Evolutionary conservation across 192 early-diverging fungal genomes (phyloP).

Genomic region (Coemansia sp.): DNA sequence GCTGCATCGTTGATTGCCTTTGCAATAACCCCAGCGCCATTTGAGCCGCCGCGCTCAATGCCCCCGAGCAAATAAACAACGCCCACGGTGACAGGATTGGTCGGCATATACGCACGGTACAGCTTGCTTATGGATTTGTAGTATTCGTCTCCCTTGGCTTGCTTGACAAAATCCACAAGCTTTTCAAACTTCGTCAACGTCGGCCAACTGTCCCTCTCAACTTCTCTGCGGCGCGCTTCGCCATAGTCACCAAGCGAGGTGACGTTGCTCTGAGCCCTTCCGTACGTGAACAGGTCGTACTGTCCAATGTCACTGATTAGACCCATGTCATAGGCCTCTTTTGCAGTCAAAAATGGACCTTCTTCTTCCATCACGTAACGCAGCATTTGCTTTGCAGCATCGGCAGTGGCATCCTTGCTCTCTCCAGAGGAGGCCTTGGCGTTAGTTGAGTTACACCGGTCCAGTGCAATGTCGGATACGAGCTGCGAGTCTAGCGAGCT

Average conservation of each 20-base stretch:
- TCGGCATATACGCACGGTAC: background rate
- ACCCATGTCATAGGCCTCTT: no score
- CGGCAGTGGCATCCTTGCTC: background rate
- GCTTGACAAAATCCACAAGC: background rate
- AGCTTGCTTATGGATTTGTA: background rate
- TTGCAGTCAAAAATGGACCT: no score
- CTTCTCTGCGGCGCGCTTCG: constrained; percentile 2
- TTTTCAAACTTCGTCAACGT: background rate
- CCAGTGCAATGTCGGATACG: constrained; percentile 50
- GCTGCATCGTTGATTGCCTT: constrained; percentile 56
- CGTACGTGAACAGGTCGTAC: background rate
- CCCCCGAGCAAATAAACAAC: constrained; percentile 59
- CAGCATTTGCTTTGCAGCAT: no score
- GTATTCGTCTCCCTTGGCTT: background rate
- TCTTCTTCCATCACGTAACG: no score
- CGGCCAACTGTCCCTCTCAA: background rate
- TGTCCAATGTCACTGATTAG: no score
- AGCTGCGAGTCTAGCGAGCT: constrained; percentile 55
- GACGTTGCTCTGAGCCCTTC: no score
- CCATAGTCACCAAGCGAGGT: background rate
- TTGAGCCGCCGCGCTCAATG: constrained; percentile 49
- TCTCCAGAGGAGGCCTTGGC: background rate
- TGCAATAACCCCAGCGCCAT: constrained; percentile 49
- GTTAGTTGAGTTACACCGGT: constrained; percentile 16
- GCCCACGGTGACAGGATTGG: constrained; percentile 50